These are phyloP conservation scores for Kodamaea lidongshanica DNA, from an alignment of 805 yeast genomes.

Conservation along the genomic window DNA sequence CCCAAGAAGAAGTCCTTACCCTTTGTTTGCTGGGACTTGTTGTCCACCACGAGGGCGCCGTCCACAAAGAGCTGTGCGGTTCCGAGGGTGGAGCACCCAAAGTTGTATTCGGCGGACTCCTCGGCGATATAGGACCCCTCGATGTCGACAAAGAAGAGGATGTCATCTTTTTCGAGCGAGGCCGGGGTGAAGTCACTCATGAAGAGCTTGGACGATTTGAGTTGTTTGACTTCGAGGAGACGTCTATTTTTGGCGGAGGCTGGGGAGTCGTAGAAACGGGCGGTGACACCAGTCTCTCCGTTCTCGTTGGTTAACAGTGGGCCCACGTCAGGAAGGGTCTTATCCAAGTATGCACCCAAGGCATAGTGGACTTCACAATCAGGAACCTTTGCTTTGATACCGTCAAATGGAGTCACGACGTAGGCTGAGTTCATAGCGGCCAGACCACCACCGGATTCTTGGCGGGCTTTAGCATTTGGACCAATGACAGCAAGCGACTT, in stretches of 20 bases:
- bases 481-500: conserved; percentile 52
- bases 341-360: conserved; percentile 29
- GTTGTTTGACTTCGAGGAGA: conserved; percentile 19
- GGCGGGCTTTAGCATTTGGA: conserved; percentile 47
- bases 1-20: conserved; percentile 49
- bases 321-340: conserved; percentile 26
- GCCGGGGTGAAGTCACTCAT: conserved; percentile 16
- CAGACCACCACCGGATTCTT: conserved; percentile 59
- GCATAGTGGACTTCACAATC: conserved; percentile 22
- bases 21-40: conserved; percentile 43
- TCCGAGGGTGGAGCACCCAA: conserved; percentile 50
- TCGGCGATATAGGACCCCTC: conserved; percentile 43
- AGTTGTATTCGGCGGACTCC: conserved; percentile 41
- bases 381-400: conserved; percentile 30
- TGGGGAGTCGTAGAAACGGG: conserved; percentile 21
- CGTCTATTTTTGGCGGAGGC: conserved; percentile 13
- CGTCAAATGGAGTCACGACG: conserved; percentile 43
- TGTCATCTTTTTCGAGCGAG: conserved; percentile 14
- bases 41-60: conserved; percentile 49
- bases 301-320: conserved; percentile 13
- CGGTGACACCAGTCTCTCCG: conserved; percentile 23
- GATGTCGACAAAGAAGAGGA: conserved; percentile 40
- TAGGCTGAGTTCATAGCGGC: conserved; percentile 47
- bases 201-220: conserved; percentile 14
- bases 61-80: conserved; percentile 51